These are phyloP conservation scores for Saccharomycopsis crataegensis DNA, from an alignment of 1,139 yeast genomes.

Conservation along the genomic window DNA sequence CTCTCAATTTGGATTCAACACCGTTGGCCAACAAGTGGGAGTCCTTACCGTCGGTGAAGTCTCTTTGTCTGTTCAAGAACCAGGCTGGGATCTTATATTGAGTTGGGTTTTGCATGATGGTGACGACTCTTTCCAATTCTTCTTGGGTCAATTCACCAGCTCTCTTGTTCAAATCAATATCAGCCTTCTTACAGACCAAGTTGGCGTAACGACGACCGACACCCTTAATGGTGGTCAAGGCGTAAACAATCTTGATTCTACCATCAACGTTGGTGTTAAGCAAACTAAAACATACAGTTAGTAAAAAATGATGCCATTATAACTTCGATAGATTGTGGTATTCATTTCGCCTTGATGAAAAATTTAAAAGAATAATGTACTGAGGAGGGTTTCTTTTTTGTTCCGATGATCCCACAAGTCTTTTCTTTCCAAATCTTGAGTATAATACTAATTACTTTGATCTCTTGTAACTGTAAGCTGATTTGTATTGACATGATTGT, in stretches of 20 bases:
- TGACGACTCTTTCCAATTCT: slow-evolving; percentile 98
- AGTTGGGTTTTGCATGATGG: slow-evolving; percentile 99
- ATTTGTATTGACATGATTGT: too few relatives aligned
- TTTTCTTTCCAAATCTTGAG: too few relatives aligned
- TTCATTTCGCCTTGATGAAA: too few relatives aligned
- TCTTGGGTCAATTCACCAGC: slow-evolving; percentile 99
- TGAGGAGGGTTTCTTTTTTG: too few relatives aligned
- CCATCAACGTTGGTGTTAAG: slow-evolving; percentile 99
- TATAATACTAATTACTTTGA: too few relatives aligned
- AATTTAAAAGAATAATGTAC: not conserved
- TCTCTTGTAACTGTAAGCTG: too few relatives aligned
- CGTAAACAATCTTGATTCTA: slow-evolving; percentile 99
- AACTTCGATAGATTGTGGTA: not conserved
- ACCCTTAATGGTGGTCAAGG: slow-evolving; percentile 99
- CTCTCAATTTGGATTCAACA: slow-evolving; percentile 99
- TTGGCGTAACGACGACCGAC: slow-evolving; percentile 99
- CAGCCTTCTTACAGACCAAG: slow-evolving; percentile 99
- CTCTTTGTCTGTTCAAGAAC: slow-evolving; percentile 99
- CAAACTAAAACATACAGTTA: slow-evolving; percentile 48
- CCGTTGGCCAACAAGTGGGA: slow-evolving; percentile 98
- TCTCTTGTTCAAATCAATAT: slow-evolving; percentile 95
- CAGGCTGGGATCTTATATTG: slow-evolving; percentile 99
- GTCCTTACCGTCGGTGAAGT: slow-evolving; percentile 98
- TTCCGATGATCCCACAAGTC: too few relatives aligned
- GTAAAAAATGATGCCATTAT: not conserved